These are phyloP conservation scores for Podila clonocystis DNA, from an alignment of 192 early-diverging fungal species.

Conservation along the genomic window DNA sequence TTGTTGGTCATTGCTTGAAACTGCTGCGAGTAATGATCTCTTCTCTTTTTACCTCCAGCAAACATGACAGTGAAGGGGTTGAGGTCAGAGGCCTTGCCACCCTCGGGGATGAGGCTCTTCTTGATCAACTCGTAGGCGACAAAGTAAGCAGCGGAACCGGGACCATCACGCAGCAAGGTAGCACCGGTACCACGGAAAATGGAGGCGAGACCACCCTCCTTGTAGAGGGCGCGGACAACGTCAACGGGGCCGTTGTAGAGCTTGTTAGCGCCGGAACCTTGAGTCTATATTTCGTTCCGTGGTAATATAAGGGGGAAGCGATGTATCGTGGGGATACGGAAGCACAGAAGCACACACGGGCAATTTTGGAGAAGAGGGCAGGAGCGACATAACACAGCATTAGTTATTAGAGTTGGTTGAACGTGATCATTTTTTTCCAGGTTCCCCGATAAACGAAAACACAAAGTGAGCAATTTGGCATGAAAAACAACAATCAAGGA, in stretches of 20 bases:
- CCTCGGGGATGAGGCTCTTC: slow-evolving; percentile 68
- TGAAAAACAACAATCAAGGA: neutral
- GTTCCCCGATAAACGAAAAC: neutral
- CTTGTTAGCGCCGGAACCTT: slow-evolving; percentile 64
- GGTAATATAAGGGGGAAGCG: neutral
- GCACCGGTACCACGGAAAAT: slow-evolving; percentile 96
- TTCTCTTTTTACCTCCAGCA: slow-evolving; percentile 78
- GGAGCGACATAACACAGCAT: too few species aligned
- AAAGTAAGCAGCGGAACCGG: slow-evolving; percentile 96
- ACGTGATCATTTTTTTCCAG: too few species aligned
- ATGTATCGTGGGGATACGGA: neutral
- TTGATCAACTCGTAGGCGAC: slow-evolving; percentile 94
- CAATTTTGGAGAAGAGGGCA: neutral
- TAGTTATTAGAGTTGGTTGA: too few species aligned
- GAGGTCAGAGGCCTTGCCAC: slow-evolving; percentile 77
- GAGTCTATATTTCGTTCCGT: slow-evolving; percentile 36
- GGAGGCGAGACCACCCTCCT: slow-evolving; percentile 86
- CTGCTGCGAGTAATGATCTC: too few species aligned
- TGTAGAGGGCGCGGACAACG: slow-evolving; percentile 83
- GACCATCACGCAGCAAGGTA: slow-evolving; percentile 92
- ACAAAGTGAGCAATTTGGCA: neutral
- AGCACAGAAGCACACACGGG: neutral
- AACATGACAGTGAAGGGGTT: slow-evolving; percentile 86
- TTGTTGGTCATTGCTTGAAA: too few species aligned
- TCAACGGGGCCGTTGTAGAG: slow-evolving; percentile 94